phyloP scores from a whole-genome alignment of 371 early-diverging fungal genomes.

The Quaeritorhiza haematococci region DNA sequence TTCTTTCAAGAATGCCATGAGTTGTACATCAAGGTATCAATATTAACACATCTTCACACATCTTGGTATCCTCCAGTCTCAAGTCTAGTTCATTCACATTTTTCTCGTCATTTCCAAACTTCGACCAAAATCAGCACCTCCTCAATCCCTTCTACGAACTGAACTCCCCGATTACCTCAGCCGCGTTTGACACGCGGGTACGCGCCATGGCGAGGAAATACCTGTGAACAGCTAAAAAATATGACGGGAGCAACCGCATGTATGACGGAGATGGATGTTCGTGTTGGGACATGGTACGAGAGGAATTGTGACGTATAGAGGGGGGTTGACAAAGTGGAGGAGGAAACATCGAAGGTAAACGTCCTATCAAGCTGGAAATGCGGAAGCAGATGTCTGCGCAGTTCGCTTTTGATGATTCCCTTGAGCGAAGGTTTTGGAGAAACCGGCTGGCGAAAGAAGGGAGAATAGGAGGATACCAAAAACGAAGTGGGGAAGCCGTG shows the following conservation, averaged over 20 bases:
- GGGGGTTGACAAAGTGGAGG: too few relatives aligned
- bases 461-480: too few relatives aligned
- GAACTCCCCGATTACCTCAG: slow-evolving; percentile 72
- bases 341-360: too few relatives aligned
- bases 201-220: slow-evolving; percentile 69
- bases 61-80: background rate
- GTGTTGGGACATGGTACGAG: too few relatives aligned
- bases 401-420: too few relatives aligned
- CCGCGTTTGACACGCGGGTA: slow-evolving; percentile 77
- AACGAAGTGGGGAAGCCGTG: too few relatives aligned
- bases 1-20: slow-evolving; percentile 92
- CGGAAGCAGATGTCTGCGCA: too few relatives aligned
- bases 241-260: too few relatives aligned
- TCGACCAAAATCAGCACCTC: slow-evolving; percentile 50
- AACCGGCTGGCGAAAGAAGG: too few relatives aligned
- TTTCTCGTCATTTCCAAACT: background rate
- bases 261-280: background rate
- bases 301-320: too few relatives aligned
- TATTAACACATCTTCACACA: background rate
- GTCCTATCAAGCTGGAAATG: too few relatives aligned
- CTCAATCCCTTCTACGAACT: slow-evolving; percentile 89
- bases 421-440: too few relatives aligned
- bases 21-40: slow-evolving; percentile 76
- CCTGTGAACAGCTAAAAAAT: slow-evolving; percentile 58
- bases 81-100: background rate